These are phyloP conservation scores for Fraxinus americana DNA, from an alignment of 257 asterid genomes.

Conservation along the genomic window DNA sequence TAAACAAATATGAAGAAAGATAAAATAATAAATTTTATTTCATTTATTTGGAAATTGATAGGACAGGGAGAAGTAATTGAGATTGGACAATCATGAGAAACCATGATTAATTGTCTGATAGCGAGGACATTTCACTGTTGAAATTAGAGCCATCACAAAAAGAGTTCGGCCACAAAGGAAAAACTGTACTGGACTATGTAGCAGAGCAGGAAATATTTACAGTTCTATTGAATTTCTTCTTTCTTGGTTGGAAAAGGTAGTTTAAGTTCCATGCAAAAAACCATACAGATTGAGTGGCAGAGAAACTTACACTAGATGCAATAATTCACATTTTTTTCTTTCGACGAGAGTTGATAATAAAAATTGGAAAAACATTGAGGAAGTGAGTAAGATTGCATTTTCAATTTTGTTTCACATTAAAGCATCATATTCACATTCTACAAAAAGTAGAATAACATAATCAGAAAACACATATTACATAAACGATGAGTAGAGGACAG, in stretches of 20 bases:
- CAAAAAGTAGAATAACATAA: conserved; percentile 9
- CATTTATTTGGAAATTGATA: background rate
- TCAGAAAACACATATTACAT: conserved; percentile 14
- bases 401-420: conserved; percentile 24
- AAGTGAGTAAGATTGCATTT: conserved; percentile 15
- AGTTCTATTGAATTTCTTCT: background rate
- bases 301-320: conserved; percentile 12
- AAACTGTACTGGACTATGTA: background rate
- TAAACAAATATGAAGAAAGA: conserved; percentile 12
- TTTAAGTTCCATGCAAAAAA: conserved; percentile 21
- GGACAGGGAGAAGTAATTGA: background rate
- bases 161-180: background rate
- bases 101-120: background rate
- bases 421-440: conserved; percentile 15
- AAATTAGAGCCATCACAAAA: background rate
- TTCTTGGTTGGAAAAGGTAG: conserved; percentile 5
- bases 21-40: background rate
- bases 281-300: conserved; percentile 19
- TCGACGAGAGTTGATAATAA: conserved; percentile 5
- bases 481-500: conserved; percentile 3
- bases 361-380: background rate
- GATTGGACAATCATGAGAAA: background rate
- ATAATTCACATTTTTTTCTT: background rate
- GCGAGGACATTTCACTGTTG: background rate
- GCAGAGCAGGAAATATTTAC: background rate